These are phyloP conservation scores for Aspergillus sp. DNA, from an alignment of 2,329 filamentous ascomycete species.

Conservation along the genomic window DNA sequence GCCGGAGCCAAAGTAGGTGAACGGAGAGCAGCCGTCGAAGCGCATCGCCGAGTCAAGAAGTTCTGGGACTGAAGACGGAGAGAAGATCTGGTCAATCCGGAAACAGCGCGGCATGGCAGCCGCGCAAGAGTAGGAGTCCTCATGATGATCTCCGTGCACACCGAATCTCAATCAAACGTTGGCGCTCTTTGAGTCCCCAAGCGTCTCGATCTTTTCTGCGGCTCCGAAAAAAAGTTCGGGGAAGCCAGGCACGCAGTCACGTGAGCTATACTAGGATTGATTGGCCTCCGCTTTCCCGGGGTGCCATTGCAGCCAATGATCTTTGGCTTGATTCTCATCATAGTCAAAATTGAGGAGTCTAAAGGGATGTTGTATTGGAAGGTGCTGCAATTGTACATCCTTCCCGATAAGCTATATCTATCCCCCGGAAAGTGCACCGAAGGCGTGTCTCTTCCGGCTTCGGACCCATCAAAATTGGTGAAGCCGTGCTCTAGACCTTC, in stretches of 20 bases:
- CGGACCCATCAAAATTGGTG: neutral
- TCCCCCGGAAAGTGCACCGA: neutral
- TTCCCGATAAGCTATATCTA: neutral
- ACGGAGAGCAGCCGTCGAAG: conserved; percentile 40
- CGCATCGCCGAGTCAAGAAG: conserved; percentile 43
- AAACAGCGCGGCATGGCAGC: conserved; percentile 42
- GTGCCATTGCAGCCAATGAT: neutral
- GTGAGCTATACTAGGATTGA: conserved; percentile 21
- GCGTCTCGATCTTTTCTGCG: conserved; percentile 28
- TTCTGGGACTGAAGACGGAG: conserved; percentile 38
- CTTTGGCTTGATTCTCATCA: neutral
- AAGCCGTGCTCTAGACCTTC: conserved; percentile 1
- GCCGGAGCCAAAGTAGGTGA: conserved; percentile 33
- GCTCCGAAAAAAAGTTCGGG: conserved; percentile 40
- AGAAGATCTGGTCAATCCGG: conserved; percentile 38
- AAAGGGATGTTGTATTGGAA: neutral
- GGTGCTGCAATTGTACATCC: neutral
- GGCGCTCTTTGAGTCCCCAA: conserved; percentile 24
- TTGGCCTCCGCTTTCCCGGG: conserved; percentile 22
- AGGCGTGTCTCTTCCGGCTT: neutral
- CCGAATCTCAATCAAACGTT: conserved; percentile 28
- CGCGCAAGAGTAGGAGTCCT: conserved; percentile 45
- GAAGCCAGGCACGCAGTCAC: conserved; percentile 39
- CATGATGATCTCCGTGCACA: conserved; percentile 38
- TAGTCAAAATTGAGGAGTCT: neutral